phyloP scores from a whole-genome alignment of 2,329 filamentous ascomycete species.

The Cryphonectria carpinicola region DNA sequence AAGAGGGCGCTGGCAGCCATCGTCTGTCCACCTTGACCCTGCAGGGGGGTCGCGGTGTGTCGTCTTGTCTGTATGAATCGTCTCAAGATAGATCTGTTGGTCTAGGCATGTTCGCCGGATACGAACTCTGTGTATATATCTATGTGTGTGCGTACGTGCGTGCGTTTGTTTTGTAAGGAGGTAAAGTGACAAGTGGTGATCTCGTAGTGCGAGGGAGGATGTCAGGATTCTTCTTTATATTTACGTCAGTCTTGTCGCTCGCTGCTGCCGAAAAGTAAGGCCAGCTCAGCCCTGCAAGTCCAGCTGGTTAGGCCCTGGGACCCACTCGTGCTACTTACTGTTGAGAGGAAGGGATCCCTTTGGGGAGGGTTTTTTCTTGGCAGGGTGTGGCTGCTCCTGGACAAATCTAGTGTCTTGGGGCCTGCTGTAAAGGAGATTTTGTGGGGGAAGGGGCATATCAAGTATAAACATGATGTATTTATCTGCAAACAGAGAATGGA shows the following conservation, averaged over 20 bases:
- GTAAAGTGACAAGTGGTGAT: not conserved
- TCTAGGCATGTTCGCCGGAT: not conserved
- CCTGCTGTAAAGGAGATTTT: not conserved
- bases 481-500: not conserved
- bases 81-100: not conserved
- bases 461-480: not conserved
- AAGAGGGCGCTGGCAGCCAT: conserved; percentile 24
- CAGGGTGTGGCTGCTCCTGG: not conserved
- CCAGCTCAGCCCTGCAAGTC: conserved; percentile 8
- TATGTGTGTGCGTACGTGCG: not conserved
- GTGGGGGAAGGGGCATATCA: not conserved
- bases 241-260: conserved; percentile 4
- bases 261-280: not conserved
- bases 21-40: conserved; percentile 3
- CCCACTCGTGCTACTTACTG: not conserved
- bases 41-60: not conserved
- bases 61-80: not conserved
- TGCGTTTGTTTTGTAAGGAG: not conserved
- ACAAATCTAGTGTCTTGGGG: not conserved
- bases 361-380: not conserved
- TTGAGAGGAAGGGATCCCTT: not conserved
- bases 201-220: too few relatives aligned
- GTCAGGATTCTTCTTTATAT: not conserved
- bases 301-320: not conserved
- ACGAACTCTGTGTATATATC: not conserved